Evolutionary conservation across 108 stramenopile genomes (phyloP), one percentile per base, ranked within the genome.

Genomic region (Bacterosira constricta): DNA sequence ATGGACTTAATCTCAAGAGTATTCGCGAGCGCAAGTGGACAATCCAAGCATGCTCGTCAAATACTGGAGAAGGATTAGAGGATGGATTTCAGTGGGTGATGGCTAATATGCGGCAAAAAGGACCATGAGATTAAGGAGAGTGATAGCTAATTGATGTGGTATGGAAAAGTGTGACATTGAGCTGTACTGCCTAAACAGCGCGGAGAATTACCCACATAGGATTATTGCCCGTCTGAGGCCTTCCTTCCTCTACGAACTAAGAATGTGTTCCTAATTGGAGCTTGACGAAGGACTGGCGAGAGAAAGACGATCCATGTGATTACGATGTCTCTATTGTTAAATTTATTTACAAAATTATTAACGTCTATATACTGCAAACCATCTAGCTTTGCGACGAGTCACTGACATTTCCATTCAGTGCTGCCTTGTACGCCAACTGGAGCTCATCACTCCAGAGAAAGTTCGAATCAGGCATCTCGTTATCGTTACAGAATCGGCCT

Each of bases 371-470:
- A n/a, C n/a, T n/a, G n/a, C n/a, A n/a, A n/a, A n/a, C n/a, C n/a
- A n/a, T n/a, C n/a, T n/a, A 38, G 35, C 34, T 29, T 38, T 66
- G 21, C 3, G 51, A 52, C 49, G 47, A 52, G 13, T 45, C 35
- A 13, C 6, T 50, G 10, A 36, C 21, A 32, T 58, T 61, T 15
- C 56, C 69, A 60, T 42, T 64, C 13, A 94, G 54, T 5, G 88
- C 85, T 1, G 79, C 75, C 37, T 79, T 86, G 63, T 95, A 95
- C 6, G 90, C 91, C 35, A 37, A 58, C 53, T 95, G 94, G 21
- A 95, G 62, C 13, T 89, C 88, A n/a, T 86, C 85, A 0, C 83
- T 90, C 94, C 94, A 95, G 34, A 84, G 81, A 69, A 90, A 95
- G 66, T 89, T 89, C 3, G 75, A 56, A 75, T 95, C 94, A 4